Evolutionary conservation across 352 stramenopile species (phyloP).

Genomic region (Globisporangium cederbergense): DNA sequence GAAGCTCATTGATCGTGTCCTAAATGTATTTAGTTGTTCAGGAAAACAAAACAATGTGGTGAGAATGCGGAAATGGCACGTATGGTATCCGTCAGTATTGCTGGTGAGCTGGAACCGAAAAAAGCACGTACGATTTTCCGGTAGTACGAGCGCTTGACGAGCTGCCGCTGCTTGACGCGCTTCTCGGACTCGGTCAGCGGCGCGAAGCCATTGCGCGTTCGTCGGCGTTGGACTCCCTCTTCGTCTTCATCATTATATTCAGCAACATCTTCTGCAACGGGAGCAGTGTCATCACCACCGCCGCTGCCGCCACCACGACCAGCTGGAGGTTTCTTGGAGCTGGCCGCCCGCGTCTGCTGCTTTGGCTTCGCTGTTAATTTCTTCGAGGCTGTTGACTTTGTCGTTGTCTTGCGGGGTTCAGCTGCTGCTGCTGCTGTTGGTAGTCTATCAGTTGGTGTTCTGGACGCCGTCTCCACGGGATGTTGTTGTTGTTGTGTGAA

Average conservation of each 20-base stretch:
- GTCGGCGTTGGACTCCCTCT: slow-evolving; percentile 10
- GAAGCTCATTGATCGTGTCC: slow-evolving; percentile 61
- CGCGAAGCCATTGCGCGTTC: slow-evolving; percentile 26
- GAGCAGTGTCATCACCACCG: neutral
- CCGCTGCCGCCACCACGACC: neutral
- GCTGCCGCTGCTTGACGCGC: slow-evolving; percentile 59
- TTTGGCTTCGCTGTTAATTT: neutral
- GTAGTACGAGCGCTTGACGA: slow-evolving; percentile 74
- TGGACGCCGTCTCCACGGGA: no score
- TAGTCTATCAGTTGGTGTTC: neutral
- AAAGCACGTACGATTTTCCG: slow-evolving; percentile 56
- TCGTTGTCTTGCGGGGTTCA: no score
- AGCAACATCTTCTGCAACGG: neutral
- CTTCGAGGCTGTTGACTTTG: no score
- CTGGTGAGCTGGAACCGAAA: neutral
- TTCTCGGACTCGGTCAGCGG: slow-evolving; percentile 55
- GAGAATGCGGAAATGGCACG: neutral
- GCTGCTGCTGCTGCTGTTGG: neutral
- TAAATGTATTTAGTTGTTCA: slow-evolving; percentile 5
- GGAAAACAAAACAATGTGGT: neutral
- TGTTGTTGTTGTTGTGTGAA: neutral
- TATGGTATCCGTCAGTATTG: neutral
- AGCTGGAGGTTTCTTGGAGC: neutral
- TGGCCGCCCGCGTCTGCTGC: neutral
- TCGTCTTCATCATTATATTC: neutral